Evolutionary conservation across 2,329 filamentous ascomycete genomes (phyloP), one percentile per base, ranked within the genome.

Genomic region (Arthrobotrys sinensis): DNA sequence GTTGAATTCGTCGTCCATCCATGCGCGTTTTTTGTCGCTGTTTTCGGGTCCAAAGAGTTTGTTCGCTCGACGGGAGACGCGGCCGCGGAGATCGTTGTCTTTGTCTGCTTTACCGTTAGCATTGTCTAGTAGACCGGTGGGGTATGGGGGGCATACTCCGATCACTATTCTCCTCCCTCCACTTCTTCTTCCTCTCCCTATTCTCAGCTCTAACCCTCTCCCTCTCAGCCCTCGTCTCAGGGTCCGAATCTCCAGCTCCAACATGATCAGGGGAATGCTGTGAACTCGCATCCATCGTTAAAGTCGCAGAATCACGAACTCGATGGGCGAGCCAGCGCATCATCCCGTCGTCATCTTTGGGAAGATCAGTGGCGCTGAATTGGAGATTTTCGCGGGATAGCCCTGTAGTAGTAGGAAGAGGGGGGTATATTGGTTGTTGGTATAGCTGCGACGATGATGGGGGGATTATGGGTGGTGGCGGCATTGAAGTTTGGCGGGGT

Each of bases 61-160:
- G 43, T 79, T 81, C 1, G 82, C 82, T 3, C 82, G 81, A 64
- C 82, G 82, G 45, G 81, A 82, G n/a, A 83, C 82, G 28, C 82
- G 82, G 34, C 82, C 82, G 48, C 82, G 81, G 21, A 83, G 81
- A 55, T 83, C 82, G 60, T 83, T 83, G 53, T 83, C 82, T 48
- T 83, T 83, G 69, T 83, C 82, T 82, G 21, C 34, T 45, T 66
- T 21, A 45, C 38, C 46, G 50, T 60, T 36, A 48, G 32, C 28
- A 28, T 28, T 28, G 24, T 28, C 24, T n/a, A 46, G n/a, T 57
- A 40, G 10, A 19, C 24, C 3, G 8, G 36, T 38, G 24, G 24
- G 24, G 24, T 38, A 38, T 28, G 14, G 21, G 11, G 8, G 3
- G 10, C 78, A 55, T 80, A 83, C 82, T 83, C 57, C 82, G 70